These are phyloP conservation scores for Podospora appendiculata DNA, from an alignment of 495 filamentous ascomycete genomes.

Conservation along the genomic window DNA sequence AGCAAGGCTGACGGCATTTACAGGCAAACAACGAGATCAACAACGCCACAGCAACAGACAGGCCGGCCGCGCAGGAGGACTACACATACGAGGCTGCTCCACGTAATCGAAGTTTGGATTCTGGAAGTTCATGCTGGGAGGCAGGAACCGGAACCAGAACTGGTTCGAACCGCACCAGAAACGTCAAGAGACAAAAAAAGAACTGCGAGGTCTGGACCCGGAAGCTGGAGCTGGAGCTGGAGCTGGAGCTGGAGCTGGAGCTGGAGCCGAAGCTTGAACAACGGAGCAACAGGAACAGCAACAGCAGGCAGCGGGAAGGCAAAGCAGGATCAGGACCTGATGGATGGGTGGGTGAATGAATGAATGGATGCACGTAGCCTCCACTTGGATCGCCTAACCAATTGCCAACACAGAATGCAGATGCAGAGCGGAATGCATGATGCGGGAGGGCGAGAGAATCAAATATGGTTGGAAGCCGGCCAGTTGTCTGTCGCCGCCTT, in stretches of 20 bases:
- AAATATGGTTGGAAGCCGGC: slow-evolving; percentile 18
- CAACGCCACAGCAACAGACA: background rate
- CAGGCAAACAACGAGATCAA: background rate
- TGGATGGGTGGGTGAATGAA: too few species aligned
- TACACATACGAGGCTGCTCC: slow-evolving; percentile 20
- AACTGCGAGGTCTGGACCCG: too few species aligned
- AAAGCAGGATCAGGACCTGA: too few species aligned
- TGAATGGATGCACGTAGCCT: background rate
- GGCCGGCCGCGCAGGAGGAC: background rate
- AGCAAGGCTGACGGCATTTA: background rate
- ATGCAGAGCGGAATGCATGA: slow-evolving; percentile 15
- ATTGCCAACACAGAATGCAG: slow-evolving; percentile 16
- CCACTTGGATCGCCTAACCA: slow-evolving; percentile 11
- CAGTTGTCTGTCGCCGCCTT: background rate
- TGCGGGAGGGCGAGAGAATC: slow-evolving; percentile 7
- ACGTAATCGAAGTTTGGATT: slow-evolving; percentile 20
- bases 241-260: background rate
- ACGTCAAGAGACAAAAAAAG: too few species aligned
- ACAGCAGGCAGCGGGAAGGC: slow-evolving; percentile 1
- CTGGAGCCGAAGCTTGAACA: background rate
- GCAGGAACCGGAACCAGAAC: too few species aligned
- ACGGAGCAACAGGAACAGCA: background rate
- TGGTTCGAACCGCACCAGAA: too few species aligned
- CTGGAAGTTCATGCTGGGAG: slow-evolving; percentile 15
- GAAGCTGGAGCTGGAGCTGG: background rate